Evolutionary conservation across 2,329 filamentous ascomycete genomes (phyloP).

Genomic region (Alternaria triticina): DNA sequence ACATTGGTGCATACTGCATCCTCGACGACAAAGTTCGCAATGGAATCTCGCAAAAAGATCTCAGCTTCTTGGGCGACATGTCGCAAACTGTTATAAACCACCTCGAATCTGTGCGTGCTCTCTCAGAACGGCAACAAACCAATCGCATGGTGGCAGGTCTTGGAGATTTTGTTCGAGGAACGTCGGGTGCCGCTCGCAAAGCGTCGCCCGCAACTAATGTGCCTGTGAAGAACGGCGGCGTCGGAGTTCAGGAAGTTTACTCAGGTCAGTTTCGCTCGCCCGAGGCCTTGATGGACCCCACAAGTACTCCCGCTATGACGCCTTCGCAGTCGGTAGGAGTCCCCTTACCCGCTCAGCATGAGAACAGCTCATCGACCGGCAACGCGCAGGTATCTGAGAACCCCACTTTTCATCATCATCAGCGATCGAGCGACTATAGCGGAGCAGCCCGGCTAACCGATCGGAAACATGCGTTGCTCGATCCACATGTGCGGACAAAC

Average conservation of each 20-base stretch:
- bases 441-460: neutral
- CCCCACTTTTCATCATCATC: neutral
- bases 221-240: neutral
- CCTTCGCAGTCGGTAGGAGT: neutral
- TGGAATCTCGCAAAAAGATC: neutral
- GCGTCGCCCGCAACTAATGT: neutral
- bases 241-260: neutral
- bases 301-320: neutral
- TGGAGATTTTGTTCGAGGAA: neutral
- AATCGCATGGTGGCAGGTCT: neutral
- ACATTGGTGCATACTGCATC: neutral
- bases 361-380: neutral
- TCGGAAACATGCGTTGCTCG: neutral
- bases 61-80: neutral
- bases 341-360: neutral
- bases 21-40: neutral
- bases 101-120: neutral
- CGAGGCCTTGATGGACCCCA: neutral
- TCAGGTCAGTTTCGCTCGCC: neutral
- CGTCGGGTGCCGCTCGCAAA: neutral
- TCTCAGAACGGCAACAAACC: neutral
- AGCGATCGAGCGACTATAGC: neutral
- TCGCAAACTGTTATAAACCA: neutral
- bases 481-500: neutral
- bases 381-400: neutral